Conservation (phyloP, 768 basidiomycete species). For the Leccinum imitatum region DNA sequence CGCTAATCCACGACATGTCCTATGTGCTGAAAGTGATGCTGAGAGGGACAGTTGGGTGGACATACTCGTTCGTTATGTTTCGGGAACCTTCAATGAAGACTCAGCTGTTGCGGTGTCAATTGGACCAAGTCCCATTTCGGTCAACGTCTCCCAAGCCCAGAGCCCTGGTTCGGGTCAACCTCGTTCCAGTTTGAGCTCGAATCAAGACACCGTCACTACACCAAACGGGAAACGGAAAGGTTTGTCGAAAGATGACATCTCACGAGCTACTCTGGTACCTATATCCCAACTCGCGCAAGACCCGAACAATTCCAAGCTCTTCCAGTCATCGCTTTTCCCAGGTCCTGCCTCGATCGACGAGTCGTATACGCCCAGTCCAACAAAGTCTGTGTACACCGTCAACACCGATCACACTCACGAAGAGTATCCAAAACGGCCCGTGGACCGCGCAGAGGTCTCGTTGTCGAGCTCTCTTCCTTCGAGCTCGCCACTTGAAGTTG, state of each 20-base stretch:
- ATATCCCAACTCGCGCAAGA: conserved; percentile 58
- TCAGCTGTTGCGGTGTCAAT: conserved; percentile 43
- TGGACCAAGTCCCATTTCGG: conserved; percentile 29
- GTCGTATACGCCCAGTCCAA: conserved; percentile 49
- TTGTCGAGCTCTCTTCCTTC: conserved; percentile 61
- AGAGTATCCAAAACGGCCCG: conserved; percentile 36
- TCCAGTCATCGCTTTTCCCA: conserved; percentile 42
- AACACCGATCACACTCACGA: conserved; percentile 30
- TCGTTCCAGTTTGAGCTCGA: conserved; percentile 57
- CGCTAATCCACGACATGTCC: conserved; percentile 78
- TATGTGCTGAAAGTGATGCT: conserved; percentile 94
- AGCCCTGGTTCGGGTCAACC: conserved; percentile 40
- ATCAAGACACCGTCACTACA: conserved; percentile 26
- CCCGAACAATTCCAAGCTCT: conserved; percentile 55
- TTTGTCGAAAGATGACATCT: conserved; percentile 60
- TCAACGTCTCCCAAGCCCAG: conserved; percentile 27
- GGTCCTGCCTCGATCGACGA: conserved; percentile 26
- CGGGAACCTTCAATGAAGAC: conserved; percentile 78
- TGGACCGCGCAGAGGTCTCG: conserved; percentile 55
- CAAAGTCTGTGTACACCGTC: conserved; percentile 51
- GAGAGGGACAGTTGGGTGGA: conserved; percentile 96
- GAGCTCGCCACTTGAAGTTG: conserved; percentile 43
- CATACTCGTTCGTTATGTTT: conserved; percentile 85
- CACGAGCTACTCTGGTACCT: conserved; percentile 52
- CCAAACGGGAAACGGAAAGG: conserved; percentile 39